Conservation (phyloP, 345 rosid genomes). For the Salix arbutifolia region DNA sequence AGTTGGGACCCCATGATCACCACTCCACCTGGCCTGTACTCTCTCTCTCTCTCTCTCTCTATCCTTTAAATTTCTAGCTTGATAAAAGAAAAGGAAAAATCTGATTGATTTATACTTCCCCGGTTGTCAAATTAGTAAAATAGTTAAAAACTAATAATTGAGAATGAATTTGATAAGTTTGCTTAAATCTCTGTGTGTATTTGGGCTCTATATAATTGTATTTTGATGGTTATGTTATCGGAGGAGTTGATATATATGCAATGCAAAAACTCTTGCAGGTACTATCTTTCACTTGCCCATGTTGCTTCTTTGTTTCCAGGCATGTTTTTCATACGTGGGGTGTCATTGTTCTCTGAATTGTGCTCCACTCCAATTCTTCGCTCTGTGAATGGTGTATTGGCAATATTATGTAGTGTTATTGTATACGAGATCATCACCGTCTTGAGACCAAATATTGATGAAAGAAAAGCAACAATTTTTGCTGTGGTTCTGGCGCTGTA, state of each 20-base stretch:
- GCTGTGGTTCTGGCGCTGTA: conserved; percentile 61
- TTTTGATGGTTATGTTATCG: background rate
- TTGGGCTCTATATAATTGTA: background rate
- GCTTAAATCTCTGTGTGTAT: background rate
- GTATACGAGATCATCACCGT: conserved; percentile 57
- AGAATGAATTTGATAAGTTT: background rate
- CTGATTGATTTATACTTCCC: too few relatives aligned
- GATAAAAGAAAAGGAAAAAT: too few relatives aligned
- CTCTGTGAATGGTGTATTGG: conserved; percentile 58
- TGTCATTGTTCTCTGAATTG: conserved; percentile 40
- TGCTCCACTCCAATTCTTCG: conserved; percentile 68
- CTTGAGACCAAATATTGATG: conserved; percentile 55
- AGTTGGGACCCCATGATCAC: conserved; percentile 99
- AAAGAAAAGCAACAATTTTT: conserved; percentile 50
- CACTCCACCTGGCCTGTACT: conserved; percentile 94
- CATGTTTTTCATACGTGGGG: conserved; percentile 31
- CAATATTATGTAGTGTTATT: conserved; percentile 65
- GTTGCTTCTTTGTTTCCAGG: conserved; percentile 72
- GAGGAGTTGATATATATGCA: conserved; percentile 20
- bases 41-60: background rate
- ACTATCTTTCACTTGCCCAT: conserved; percentile 78
- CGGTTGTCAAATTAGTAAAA: too few relatives aligned
- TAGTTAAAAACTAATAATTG: too few relatives aligned
- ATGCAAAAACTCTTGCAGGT: conserved; percentile 53
- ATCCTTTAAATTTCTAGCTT: background rate